Conservation (phyloP, 1,139 yeast genomes). For the Hansenula lynferdii region DNA sequence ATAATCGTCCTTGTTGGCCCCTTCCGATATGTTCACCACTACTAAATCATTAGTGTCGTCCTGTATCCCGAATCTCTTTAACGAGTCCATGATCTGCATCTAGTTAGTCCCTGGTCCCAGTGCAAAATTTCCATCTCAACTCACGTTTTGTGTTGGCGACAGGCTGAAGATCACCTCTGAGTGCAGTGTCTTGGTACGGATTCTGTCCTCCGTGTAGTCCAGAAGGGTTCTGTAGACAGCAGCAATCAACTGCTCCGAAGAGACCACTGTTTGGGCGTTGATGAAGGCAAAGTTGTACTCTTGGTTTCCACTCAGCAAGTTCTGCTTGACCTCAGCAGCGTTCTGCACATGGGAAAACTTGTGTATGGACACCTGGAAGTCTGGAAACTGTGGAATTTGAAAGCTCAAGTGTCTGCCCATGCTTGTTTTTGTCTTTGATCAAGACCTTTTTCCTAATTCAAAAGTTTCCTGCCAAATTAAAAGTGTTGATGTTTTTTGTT, state of each 20-base stretch:
- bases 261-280: slow-evolving; percentile 37
- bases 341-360: slow-evolving; percentile 41
- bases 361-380: slow-evolving; percentile 29
- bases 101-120: neutral
- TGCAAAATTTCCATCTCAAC: neutral
- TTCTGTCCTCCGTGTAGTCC: slow-evolving; percentile 34
- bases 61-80: slow-evolving; percentile 40
- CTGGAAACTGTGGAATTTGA: slow-evolving; percentile 40
- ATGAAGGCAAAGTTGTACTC: slow-evolving; percentile 44
- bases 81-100: slow-evolving; percentile 36
- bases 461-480: no score
- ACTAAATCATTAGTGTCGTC: slow-evolving; percentile 31
- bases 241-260: slow-evolving; percentile 43
- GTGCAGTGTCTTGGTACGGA: slow-evolving; percentile 45
- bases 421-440: no score
- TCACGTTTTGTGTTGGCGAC: slow-evolving; percentile 42
- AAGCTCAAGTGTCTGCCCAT: neutral
- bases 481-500: no score
- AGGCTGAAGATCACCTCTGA: slow-evolving; percentile 49
- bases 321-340: slow-evolving; percentile 30
- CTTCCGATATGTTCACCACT: slow-evolving; percentile 30
- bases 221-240: slow-evolving; percentile 45
- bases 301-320: slow-evolving; percentile 31
- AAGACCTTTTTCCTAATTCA: no score
- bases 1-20: slow-evolving; percentile 14